Evolutionary conservation across 2,329 filamentous ascomycete species (phyloP), one percentile per base, ranked within the genome.

Genomic region (Microdochium paspali): DNA sequence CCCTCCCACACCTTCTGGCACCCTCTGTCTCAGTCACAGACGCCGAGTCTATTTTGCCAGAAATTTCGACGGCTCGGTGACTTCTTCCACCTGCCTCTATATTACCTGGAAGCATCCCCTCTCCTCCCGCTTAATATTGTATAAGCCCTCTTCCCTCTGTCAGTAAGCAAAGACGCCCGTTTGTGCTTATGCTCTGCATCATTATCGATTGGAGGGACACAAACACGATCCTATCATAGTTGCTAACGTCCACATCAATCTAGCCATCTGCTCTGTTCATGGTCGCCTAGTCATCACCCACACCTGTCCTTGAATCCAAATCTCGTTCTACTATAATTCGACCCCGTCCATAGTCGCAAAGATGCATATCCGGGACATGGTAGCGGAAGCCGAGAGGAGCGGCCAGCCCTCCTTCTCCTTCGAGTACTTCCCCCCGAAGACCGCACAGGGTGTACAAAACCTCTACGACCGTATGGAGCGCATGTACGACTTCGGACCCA

Each of bases 401-500:
- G 82, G 83, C 64, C 80, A 85, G 60, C 85, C 90, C 49, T 93
- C 90, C 63, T 96, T 96, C 76, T 98, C 93, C 50, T 98, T 98
- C 73, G 93, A 98, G 68, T 98, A 95, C 76, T 98, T 98, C 70
- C 93, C 93, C 46, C 93, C 93, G 32, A 98, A 98, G 74, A 98
- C 93, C 7, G 86, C 88, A 10, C 88, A 93, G 71, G 93, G 93
- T 76, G 91, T 98, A 12, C 93, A 98, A 72, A 98, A 98, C 67
- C 83, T 98, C 49, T 98, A 98, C 76, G 93, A 98, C 59, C 88
- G 93, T 58, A 97, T 98, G 87, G 93, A 98, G 70, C 90, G 90
- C 69, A 98, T 98, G 93, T 90, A 95, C 68, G 81, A 85, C 60
- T 80, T 94, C 53, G 93, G 90, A 2, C 93, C 91, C 53, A 85